Percentiles rank a stretch among this genome's conserved stretches.
phyloP scores from a whole-genome alignment of 345 rosid species.

The Hibiscus trionum region DNA sequence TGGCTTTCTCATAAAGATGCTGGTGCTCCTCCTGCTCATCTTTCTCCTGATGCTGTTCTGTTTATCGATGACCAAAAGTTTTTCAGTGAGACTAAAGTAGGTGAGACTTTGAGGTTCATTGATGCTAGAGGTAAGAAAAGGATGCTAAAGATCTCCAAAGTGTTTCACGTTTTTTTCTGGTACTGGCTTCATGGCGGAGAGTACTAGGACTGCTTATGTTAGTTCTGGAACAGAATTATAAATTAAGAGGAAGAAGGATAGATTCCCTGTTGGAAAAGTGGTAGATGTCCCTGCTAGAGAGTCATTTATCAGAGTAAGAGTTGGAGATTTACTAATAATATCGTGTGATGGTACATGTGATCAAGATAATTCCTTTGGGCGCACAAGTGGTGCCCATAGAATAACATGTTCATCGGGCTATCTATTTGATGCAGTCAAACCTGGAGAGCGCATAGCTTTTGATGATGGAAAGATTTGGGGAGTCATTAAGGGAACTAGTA shows the following conservation, averaged over 20 bases:
- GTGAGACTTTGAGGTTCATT: constrained; percentile 38
- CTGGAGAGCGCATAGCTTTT: constrained; percentile 55
- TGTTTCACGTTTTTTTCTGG: constrained; percentile 46
- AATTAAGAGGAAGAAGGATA: constrained; percentile 43
- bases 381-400: constrained; percentile 32
- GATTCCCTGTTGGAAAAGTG: constrained; percentile 35
- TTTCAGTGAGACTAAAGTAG: constrained; percentile 36
- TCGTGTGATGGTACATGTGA: constrained; percentile 28
- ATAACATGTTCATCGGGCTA: constrained; percentile 52
- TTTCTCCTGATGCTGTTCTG: constrained; percentile 43
- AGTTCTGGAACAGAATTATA: constrained; percentile 44
- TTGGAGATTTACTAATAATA: constrained; percentile 56
- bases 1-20: constrained; percentile 49
- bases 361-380: constrained; percentile 20
- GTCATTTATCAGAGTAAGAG: constrained; percentile 41
- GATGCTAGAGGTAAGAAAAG: constrained; percentile 59
- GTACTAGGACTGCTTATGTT: constrained; percentile 44
- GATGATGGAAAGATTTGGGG: constrained; percentile 77
- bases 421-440: constrained; percentile 54
- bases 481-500: constrained; percentile 42
- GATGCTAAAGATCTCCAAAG: constrained; percentile 33
- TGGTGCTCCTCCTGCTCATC: constrained; percentile 50
- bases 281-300: constrained; percentile 49
- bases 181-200: constrained; percentile 48
- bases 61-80: constrained; percentile 33